Evolutionary conservation across 2,329 filamentous ascomycete genomes (phyloP), one percentile per base, ranked within the genome.

Genomic region (Alternaria arborescens): DNA sequence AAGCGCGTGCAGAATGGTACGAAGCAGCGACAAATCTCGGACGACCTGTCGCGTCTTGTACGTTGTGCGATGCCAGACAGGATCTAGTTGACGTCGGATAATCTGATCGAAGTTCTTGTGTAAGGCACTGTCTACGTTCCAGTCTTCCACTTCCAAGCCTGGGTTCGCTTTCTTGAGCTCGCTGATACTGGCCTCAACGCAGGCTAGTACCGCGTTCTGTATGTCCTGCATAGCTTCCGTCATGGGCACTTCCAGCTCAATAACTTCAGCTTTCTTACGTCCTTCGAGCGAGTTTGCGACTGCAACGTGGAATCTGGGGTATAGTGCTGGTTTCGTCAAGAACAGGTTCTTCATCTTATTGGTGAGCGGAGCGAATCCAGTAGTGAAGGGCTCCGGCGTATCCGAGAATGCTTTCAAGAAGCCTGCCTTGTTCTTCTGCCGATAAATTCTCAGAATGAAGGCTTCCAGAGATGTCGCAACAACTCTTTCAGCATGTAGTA

Each of bases 371-470:
- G 93, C 89, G 78, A 97, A 98, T 1, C 94, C 94, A 0, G 87
- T 89, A 0, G 92, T 91, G 73, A 99, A 96, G 0, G 94, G 91
- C 74, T 98, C 94, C 0, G 95, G 94, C 34, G 90, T 91, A 76
- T 99, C 95, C 0, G 94, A 95, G 74, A 99, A 97, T 12, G 95
- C 95, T 75, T 99, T 99, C 32, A 99, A 83, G 70, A 99, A 98
- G 34, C 95, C 95, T 32, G 81, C 84, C 81, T 96, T 97, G 79
- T 99, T 99, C 83, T 92, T 92, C 80, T 98, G 94, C 61, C 95
- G 87, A 77, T 94, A 99, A 56, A 97, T 92, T 40, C 95, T 88
- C 60, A 98, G 83, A 63, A 99, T 97, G 78, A 99, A 99, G 7
- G 95, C 94, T 78, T 99, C 95, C 3, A 94, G 82, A 1, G 93